Evolutionary conservation across 1,139 yeast genomes (phyloP), one percentile per base, ranked within the genome.

Genomic region (Geotrichum australiense): DNA sequence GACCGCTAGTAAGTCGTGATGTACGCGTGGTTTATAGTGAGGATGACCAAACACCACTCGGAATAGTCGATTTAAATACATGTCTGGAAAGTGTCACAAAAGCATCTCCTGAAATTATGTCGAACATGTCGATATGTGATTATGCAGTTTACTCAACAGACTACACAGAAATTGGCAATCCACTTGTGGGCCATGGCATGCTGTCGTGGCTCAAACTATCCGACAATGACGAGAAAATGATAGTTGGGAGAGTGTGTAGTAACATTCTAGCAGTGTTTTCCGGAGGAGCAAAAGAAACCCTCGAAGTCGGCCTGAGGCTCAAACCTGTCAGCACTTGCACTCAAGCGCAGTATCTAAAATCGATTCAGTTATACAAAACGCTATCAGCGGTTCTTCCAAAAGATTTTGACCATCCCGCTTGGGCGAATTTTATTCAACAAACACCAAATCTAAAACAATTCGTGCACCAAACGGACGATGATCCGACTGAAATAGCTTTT

Each of bases 131-230:
- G 26, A 39, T 46, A 14, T 43, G 50, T 20, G 70, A 66, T 42
- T 66, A 58, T 47, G 63, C 66, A n/a, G 68, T 66, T 4, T 66
- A 66, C 47, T 56, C 68, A 3, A 58, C 55, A 7, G 71, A 66
- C 51, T 59, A 56, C 46, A 55, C 65, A 5, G 71, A 66, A 47
- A 56, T 57, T 5, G 66, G 56, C 37, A 48, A 50, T 35, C 69
- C 70, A 5, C 48, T 61, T 26, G 66, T 64, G 32, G 68, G 69
- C 15, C 70, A 66, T 46, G 71, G 71, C 19, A 51, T 59, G 48
- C 31, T 45, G 24, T 41, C 47, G 5, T 45, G 47, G 47, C 34
- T 45, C 8, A 33, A 29, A 3, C 35, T 45, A 12, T 25, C 29
- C 5, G 19, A 18, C n/a, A 8, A 26, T n/a, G 30, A 16, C 15